phyloP scores from a whole-genome alignment of 257 asterid genomes.

The Solanum neorickii region DNA sequence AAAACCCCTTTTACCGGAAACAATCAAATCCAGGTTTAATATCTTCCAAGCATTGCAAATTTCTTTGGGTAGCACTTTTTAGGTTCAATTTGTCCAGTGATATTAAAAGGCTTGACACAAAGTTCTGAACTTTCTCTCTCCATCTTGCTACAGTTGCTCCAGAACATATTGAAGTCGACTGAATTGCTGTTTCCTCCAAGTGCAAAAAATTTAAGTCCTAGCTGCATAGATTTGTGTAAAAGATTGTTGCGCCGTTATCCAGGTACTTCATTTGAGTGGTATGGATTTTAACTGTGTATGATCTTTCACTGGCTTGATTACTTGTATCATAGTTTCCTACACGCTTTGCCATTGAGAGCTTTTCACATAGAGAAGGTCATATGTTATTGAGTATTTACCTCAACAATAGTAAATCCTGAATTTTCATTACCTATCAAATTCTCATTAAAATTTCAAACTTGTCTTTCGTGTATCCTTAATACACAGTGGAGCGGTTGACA shows the following conservation, averaged over 20 bases:
- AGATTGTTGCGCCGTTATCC: constrained; percentile 73
- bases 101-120: not conserved
- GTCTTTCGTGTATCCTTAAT: not conserved
- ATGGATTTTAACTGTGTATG: not conserved
- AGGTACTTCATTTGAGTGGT: constrained; percentile 27
- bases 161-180: constrained; percentile 68
- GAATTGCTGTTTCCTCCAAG: constrained; percentile 72
- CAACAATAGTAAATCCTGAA: not conserved
- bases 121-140: constrained; percentile 4
- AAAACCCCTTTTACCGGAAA: constrained; percentile 80
- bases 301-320: not conserved
- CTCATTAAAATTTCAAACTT: not conserved
- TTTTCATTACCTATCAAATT: not conserved
- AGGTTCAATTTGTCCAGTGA: constrained; percentile 1
- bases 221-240: constrained; percentile 64
- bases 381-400: not conserved
- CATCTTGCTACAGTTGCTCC: constrained; percentile 54
- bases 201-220: constrained; percentile 43
- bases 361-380: not conserved
- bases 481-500: constrained; percentile 75
- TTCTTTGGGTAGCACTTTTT: not conserved
- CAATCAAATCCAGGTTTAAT: constrained; percentile 52
- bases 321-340: not conserved
- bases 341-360: not conserved
- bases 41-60: not conserved